Evolutionary conservation across 106 monocot species (phyloP), one percentile per base, ranked within the genome.

Genomic region (Platanthera guangdongensis): DNA sequence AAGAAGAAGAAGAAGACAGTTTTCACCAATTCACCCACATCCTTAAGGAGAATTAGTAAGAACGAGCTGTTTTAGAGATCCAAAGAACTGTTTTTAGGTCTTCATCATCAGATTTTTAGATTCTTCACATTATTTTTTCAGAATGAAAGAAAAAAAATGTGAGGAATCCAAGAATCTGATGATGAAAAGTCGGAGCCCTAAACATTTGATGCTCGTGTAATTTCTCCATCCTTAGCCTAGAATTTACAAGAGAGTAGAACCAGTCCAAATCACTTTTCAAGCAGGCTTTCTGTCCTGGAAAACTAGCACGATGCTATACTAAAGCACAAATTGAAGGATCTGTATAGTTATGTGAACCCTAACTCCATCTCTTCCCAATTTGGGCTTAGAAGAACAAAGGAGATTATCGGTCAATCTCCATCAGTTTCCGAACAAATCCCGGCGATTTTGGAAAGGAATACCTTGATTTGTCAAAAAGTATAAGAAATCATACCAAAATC

Each of bases 401-500:
- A 13, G 11, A 67, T 25, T 25, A 25, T 18, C 18, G 7, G 7
- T 50, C 16, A 7, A n/a, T 32, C 71, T 18, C 12, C 9, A 51
- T 72, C 19, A 71, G 6, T 51, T 21, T 51, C 51, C 72, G 51
- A 72, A 25, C 21, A 72, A 51, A 72, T 8, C 18, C 6, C 49
- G 51, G 21, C 21, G 2, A 72, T 46, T 21, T 11, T 10, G 18
- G 51, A 50, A 72, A 70, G 1, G 32, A 39, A 39, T 39, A 10
- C 65, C 65, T 19, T 12, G 28, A 10, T 65, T 28, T 47, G 32
- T 5, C 47, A 5, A 45, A 47, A 51, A 72, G 51, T 21, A 72
- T 7, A 19, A 72, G 47, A 46, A 48, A 71, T 71, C 70, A 22
- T 72, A 72, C 72, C 72, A 15, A 72, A 72, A 72, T 72, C 22